Conservation (phyloP, 78 protist species). For the Cavenderia fasciculata region DNA sequence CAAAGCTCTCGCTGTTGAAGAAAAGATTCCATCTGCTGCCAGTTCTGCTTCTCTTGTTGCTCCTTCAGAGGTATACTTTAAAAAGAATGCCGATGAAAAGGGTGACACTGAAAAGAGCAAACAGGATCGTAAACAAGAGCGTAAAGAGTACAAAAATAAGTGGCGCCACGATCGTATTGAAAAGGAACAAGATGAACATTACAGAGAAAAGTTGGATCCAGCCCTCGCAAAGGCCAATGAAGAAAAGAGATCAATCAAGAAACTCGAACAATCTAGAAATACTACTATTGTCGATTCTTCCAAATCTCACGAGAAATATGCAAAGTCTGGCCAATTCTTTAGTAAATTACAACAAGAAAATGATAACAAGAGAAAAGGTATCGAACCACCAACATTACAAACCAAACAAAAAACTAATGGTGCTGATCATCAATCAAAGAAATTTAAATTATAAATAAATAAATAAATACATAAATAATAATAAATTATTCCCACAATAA, state of each 20-base stretch:
- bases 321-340: slow-evolving; percentile 38
- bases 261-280: slow-evolving; percentile 34
- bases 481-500: too few relatives aligned
- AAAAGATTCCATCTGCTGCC: slow-evolving; percentile 71
- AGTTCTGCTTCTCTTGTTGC: slow-evolving; percentile 47
- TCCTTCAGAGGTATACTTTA: slow-evolving; percentile 80
- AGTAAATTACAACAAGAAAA: slow-evolving; percentile 30
- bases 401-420: slow-evolving; percentile 25
- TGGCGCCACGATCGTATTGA: slow-evolving; percentile 30
- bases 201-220: slow-evolving; percentile 28
- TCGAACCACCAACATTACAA: not conserved
- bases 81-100: slow-evolving; percentile 53
- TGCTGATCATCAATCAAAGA: not conserved
- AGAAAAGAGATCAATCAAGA: not conserved
- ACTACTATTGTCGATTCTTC: slow-evolving; percentile 23
- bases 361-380: slow-evolving; percentile 55
- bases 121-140: slow-evolving; percentile 31
- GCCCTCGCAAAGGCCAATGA: slow-evolving; percentile 11
- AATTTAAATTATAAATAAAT: not conserved
- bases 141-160: not conserved
- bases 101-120: slow-evolving; percentile 30
- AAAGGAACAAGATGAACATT: slow-evolving; percentile 21
- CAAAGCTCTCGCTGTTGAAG: slow-evolving; percentile 73
- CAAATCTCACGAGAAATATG: not conserved
- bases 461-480: too few relatives aligned